Percentiles rank a stretch among this genome's conserved stretches.
These are phyloP conservation scores for Phialophora macrospora DNA, from an alignment of 2,329 filamentous ascomycete species.

Conservation along the genomic window DNA sequence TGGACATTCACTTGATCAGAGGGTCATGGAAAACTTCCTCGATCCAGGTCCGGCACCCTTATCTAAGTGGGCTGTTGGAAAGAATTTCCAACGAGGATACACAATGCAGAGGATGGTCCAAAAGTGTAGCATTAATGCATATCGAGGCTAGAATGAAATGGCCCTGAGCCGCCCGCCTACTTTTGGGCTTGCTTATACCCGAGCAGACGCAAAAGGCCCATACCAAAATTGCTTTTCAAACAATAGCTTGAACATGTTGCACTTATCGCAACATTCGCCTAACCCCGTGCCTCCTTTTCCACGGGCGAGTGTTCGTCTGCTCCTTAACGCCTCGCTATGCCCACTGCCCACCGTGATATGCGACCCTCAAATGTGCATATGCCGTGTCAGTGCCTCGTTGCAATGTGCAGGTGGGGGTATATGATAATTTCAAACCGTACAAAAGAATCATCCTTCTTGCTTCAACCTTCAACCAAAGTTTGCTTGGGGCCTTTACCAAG, in stretches of 20 bases:
- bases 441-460: conserved; percentile 6
- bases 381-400: conserved; percentile 24
- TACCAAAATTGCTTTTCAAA: conserved; percentile 13
- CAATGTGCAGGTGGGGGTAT: conserved; percentile 32
- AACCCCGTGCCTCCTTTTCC: background rate
- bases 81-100: conserved; percentile 29
- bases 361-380: conserved; percentile 24
- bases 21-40: conserved; percentile 18
- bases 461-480: conserved; percentile 76
- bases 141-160: conserved; percentile 24
- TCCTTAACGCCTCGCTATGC: conserved; percentile 36
- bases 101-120: conserved; percentile 4
- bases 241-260: conserved; percentile 4
- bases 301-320: background rate
- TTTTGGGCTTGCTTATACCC: conserved; percentile 9
- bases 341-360: conserved; percentile 21
- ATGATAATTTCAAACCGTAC: conserved; percentile 27
- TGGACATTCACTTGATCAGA: background rate
- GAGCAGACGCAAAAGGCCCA: conserved; percentile 15
- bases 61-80: conserved; percentile 16
- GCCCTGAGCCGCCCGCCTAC: conserved; percentile 13
- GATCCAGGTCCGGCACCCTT: conserved; percentile 36
- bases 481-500: conserved; percentile 77
- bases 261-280: background rate
- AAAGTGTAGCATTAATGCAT: conserved; percentile 29